Evolutionary conservation across 495 filamentous ascomycete genomes (phyloP).

Genomic region (Stereocaulon alpinum): DNA sequence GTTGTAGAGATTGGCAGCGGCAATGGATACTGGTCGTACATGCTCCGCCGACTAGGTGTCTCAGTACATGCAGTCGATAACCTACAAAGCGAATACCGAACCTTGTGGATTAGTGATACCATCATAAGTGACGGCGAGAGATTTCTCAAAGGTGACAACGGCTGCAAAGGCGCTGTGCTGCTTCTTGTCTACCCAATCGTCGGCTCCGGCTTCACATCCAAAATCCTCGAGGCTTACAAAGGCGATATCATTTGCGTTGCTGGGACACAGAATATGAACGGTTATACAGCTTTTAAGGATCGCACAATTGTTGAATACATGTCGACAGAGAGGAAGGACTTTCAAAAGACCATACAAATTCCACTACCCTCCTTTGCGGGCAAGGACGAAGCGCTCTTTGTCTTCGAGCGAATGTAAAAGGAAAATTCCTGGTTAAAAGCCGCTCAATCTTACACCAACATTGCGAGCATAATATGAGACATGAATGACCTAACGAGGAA

Average conservation of each 20-base stretch:
- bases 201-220: constrained; percentile 42
- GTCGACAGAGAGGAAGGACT: constrained; percentile 33
- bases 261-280: constrained; percentile 53
- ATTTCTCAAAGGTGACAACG: constrained; percentile 32
- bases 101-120: constrained; percentile 49
- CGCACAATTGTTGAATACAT: constrained; percentile 47
- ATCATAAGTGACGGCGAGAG: constrained; percentile 35
- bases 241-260: constrained; percentile 49
- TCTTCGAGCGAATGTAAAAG: constrained; percentile 24
- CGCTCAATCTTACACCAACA: no score
- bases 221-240: constrained; percentile 41
- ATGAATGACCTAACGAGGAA: no score
- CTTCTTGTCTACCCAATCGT: constrained; percentile 54
- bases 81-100: constrained; percentile 43
- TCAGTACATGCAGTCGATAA: constrained; percentile 41
- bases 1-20: constrained; percentile 48
- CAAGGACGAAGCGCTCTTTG: constrained; percentile 45
- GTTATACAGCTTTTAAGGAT: constrained; percentile 51
- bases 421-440: no score
- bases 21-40: constrained; percentile 53
- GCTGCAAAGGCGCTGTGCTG: constrained; percentile 37
- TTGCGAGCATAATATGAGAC: no score
- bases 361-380: constrained; percentile 44
- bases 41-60: constrained; percentile 40
- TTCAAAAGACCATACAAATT: constrained; percentile 35